phyloP scores from a whole-genome alignment of 176 grass and related monocot genomes.

The Thinopyrum elongatum region DNA sequence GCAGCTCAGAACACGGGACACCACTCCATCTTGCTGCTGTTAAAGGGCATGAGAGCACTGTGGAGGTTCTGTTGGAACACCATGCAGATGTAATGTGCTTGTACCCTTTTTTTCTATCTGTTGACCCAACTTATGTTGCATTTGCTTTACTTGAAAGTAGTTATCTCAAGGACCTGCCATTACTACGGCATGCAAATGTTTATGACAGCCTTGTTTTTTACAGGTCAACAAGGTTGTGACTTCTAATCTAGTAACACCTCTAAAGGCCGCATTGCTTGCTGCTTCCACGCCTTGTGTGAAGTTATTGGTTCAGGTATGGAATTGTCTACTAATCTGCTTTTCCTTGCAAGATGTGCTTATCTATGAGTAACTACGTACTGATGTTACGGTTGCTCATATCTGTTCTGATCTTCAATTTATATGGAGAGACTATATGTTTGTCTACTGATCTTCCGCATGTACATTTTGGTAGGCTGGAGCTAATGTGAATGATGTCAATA shows the following conservation, averaged over 20 bases:
- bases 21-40: slow-evolving; percentile 10
- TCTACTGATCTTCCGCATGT: background rate
- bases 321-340: background rate
- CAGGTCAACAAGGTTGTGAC: background rate
- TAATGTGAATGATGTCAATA: background rate
- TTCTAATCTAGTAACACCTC: background rate
- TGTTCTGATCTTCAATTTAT: background rate
- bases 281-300: background rate
- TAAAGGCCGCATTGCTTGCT: background rate
- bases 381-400: background rate
- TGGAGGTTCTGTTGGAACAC: slow-evolving; percentile 4
- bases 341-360: background rate
- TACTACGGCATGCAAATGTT: background rate
- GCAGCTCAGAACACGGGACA: background rate
- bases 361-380: background rate
- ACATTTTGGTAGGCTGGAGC: background rate
- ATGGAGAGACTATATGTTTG: background rate
- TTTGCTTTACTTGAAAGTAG: background rate
- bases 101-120: background rate
- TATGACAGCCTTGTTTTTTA: background rate
- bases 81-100: slow-evolving; percentile 7
- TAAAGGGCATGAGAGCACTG: background rate
- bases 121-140: background rate
- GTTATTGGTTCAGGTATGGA: slow-evolving; percentile 2
- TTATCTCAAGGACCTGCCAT: background rate